Conservation (phyloP, 331 rosid genomes). For the Quercus phellos region DNA sequence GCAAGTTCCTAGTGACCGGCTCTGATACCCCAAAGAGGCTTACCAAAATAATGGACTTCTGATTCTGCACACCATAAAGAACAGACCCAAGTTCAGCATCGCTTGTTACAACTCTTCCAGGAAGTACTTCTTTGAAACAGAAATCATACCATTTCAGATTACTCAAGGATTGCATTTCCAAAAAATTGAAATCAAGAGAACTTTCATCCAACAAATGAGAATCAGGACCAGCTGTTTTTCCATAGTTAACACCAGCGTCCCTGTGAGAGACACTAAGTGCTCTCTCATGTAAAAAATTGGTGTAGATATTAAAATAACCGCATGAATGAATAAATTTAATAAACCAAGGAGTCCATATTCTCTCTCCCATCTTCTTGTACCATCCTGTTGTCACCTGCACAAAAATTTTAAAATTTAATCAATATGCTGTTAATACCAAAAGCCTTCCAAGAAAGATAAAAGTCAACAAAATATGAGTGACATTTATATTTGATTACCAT, state of each 20-base stretch:
- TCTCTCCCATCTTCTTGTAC: slow-evolving; percentile 88
- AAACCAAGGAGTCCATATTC: slow-evolving; percentile 98
- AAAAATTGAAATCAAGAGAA: slow-evolving; percentile 50
- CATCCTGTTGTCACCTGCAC: slow-evolving; percentile 88
- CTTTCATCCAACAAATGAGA: slow-evolving; percentile 60
- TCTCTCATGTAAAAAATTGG: slow-evolving; percentile 68
- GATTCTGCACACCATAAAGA: slow-evolving; percentile 47
- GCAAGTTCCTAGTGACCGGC: slow-evolving; percentile 44
- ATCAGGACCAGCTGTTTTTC: slow-evolving; percentile 95
- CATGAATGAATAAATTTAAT: slow-evolving; percentile 78
- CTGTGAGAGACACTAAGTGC: slow-evolving; percentile 89
- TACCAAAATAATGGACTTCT: slow-evolving; percentile 39
- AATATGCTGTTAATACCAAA: slow-evolving; percentile 4
- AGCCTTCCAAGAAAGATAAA: background rate
- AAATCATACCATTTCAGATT: slow-evolving; percentile 83
- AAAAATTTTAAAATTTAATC: slow-evolving; percentile 16
- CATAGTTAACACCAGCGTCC: slow-evolving; percentile 93
- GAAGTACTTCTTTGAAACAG: slow-evolving; percentile 83
- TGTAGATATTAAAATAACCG: slow-evolving; percentile 75
- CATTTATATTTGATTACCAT: slow-evolving; percentile 47
- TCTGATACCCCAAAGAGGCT: slow-evolving; percentile 51
- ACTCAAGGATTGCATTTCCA: slow-evolving; percentile 60
- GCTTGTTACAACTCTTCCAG: slow-evolving; percentile 44
- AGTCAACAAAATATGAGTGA: slow-evolving; percentile 3
- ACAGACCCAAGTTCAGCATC: slow-evolving; percentile 52